Evolutionary conservation across 2,329 filamentous ascomycete genomes (phyloP).

Genomic region (Fusarium oligoseptatum): DNA sequence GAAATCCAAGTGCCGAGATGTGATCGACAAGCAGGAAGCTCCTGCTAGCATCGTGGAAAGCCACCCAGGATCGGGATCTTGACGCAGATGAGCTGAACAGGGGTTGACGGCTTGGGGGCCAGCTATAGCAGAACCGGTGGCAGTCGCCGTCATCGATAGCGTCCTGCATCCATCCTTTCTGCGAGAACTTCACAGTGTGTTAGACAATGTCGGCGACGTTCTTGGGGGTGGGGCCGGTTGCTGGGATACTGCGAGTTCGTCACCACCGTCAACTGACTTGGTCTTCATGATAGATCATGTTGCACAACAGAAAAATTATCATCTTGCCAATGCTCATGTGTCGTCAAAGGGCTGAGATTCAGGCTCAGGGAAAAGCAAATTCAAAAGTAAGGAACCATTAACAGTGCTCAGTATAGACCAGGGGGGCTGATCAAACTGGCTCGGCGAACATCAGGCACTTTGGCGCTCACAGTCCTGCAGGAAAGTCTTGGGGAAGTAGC

Average conservation of each 20-base stretch:
- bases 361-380: background rate
- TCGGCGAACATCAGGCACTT: background rate
- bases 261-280: background rate
- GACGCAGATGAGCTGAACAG: background rate
- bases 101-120: background rate
- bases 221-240: background rate
- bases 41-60: background rate
- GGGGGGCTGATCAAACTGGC: background rate
- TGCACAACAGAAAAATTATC: slow-evolving; percentile 12
- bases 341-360: slow-evolving; percentile 3
- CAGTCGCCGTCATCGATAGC: background rate
- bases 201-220: background rate
- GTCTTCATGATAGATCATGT: slow-evolving; percentile 21
- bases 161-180: background rate
- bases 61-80: background rate
- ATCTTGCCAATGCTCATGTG: background rate
- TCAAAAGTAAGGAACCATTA: slow-evolving; percentile 1
- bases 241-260: background rate
- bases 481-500: background rate
- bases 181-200: background rate
- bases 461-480: background rate
- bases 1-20: slow-evolving; percentile 1
- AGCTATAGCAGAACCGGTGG: background rate
- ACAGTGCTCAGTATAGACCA: background rate
- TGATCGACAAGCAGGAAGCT: background rate